A percentile compares a stretch with the other conserved stretches of the same genome.
phyloP scores from a whole-genome alignment of 2,329 filamentous ascomycete species.

The Sporothrix luriei region DNA sequence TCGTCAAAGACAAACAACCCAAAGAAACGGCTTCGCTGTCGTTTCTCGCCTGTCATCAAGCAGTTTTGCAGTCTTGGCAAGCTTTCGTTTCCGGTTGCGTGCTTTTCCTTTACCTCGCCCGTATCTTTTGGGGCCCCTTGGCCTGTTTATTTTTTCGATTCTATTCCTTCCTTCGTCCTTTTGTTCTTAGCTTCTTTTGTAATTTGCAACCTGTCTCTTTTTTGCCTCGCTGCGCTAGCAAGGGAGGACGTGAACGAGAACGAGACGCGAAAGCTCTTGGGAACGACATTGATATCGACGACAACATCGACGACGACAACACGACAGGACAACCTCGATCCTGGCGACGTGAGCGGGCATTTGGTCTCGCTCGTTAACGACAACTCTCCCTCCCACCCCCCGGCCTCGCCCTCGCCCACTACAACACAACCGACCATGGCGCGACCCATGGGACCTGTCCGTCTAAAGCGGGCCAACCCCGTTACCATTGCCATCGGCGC shows the following conservation, averaged over 20 bases:
- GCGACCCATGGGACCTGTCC: slow-evolving; percentile 63
- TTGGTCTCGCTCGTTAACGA: not conserved
- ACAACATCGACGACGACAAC: slow-evolving; percentile 2
- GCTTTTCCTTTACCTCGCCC: slow-evolving; percentile 6
- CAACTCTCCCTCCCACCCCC: not conserved
- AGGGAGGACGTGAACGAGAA: slow-evolving; percentile 4
- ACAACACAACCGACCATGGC: slow-evolving; percentile 48
- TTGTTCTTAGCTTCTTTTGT: slow-evolving; percentile 17
- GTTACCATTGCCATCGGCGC: slow-evolving; percentile 72
- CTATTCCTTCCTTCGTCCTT: slow-evolving; percentile 19
- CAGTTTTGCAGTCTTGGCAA: slow-evolving; percentile 20
- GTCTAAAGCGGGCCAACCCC: slow-evolving; percentile 79
- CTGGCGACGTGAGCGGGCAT: slow-evolving; percentile 1
- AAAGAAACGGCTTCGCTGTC: slow-evolving; percentile 10
- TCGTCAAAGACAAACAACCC: not conserved
- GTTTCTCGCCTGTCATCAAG: slow-evolving; percentile 6
- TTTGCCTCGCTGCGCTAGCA: not conserved
- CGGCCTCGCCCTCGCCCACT: not conserved
- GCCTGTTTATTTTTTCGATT: slow-evolving; percentile 13
- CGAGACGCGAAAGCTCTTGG: slow-evolving; percentile 3
- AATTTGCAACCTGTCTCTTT: slow-evolving; percentile 1
- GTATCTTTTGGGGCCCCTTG: slow-evolving; percentile 11
- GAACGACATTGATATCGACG: slow-evolving; percentile 1
- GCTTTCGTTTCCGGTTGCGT: slow-evolving; percentile 8
- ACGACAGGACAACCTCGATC: not conserved